Evolutionary conservation across 257 asterid genomes (phyloP), one percentile per base, ranked within the genome.

Genomic region (Solanum pinnatisectum): DNA sequence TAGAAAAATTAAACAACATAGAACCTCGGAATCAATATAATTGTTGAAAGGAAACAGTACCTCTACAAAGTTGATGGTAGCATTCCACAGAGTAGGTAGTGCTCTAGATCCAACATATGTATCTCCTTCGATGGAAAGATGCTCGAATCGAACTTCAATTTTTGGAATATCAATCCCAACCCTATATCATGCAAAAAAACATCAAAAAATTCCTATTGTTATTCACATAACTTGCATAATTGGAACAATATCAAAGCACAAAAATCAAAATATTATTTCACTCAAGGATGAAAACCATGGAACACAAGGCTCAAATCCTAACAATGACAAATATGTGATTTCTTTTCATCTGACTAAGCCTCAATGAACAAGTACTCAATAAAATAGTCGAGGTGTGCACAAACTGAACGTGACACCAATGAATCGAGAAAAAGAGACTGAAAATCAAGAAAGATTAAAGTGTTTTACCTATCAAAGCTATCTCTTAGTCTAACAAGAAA

Each of bases 111-210:
- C 99, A 60, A 79, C 90, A 88, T 89, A 90, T 39, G 95, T 91
- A 87, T 97, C 99, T 87, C 98, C 98, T 60, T 96, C 98, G 13
- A 96, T 35, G 2, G 95, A 92, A 74, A 97, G 85, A 92, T 94
- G 92, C 92, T 94, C 96, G 70, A 35, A 97, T 11, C 98, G 94
- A 83, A 97, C 97, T 91, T 97, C 99, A 22, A 96, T 91, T 88
- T 94, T 96, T 4, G 99, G 98, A 87, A 95, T 90, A 23, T 95
- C 97, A 67, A 96, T 95, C 73, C 94, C 96, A 73, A 94, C 98
- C 90, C 99, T 97, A 68, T 67, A 84, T 35, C 60, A 25, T 40
- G 81, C 78, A 83, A 85, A 18, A 84, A 7, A 4, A 72, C 8
- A 33, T 72, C 46, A 72, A 46, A 35, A 72, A 4, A 72, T 18